Evolutionary conservation across 2,329 filamentous ascomycete genomes (phyloP), one percentile per base, ranked within the genome.

Genomic region (Ceratocystis diversiconidia): DNA sequence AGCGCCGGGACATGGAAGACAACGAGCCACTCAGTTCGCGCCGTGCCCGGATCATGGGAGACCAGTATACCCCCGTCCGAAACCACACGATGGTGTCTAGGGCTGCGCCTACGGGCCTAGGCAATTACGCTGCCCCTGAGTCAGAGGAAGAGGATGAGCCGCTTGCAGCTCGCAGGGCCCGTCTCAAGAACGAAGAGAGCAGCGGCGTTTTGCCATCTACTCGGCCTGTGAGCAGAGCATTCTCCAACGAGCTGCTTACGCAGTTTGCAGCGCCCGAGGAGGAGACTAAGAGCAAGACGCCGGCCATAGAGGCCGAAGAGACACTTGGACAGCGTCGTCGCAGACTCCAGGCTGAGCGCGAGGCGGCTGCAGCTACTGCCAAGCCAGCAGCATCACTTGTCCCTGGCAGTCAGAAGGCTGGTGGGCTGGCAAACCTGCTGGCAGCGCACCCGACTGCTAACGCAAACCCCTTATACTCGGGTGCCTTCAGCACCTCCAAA

Each of bases 11-110:
- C 67, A 77, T 94, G 69, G 94, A 99, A 73, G 94, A 99, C 71
- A 94, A 91, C 65, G 94, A 97, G 73, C 92, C 94, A 0, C 78
- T 96, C 22, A 91, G 88, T 71, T 81, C 81, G 48, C 86, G 92
- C 2, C 85, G 89, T 61, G 88, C 87, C 50, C 82, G 92, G 65
- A 79, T 96, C 5, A 82, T 86, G 55, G 89, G 89, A 46, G 79
- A 82, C 17, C 77, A 79, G 55, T 80, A 81, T 19, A 75, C 76
- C 55, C 75, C 76, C 0, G 73, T 76, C 5, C 73, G 36, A 36
- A 44, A 65, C 15, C 46, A 62, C 2, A 32, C 48, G 2, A 65
- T 63, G 19, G 22, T 72, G 4, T 70, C 73, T 65, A 74, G 73
- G 63, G 77, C 77, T 62, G 77, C 76, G 61, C 75, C 76, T 55